Conservation (phyloP, 2,329 filamentous ascomycete species). For the Sphaerulina populicola region DNA sequence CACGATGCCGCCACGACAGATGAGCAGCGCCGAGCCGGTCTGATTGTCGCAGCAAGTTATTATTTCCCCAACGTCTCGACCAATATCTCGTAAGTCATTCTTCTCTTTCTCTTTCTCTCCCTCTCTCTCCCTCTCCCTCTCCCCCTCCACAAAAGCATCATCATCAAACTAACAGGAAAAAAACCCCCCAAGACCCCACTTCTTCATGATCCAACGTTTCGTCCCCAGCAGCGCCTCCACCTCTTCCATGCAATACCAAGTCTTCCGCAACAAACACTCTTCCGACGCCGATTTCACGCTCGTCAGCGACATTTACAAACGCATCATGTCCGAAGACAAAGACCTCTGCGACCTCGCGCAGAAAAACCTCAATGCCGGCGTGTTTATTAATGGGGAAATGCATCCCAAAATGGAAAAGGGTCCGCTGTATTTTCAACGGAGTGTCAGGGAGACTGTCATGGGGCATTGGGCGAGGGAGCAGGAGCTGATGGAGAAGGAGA, state of each 20-base stretch:
- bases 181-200: constrained; percentile 47
- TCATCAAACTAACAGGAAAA: too few species aligned
- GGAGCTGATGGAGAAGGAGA: constrained; percentile 41
- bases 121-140: too few species aligned
- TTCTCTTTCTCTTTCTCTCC: background rate
- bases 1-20: constrained; percentile 41
- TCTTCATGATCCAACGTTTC: constrained; percentile 57
- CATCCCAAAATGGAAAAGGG: constrained; percentile 54
- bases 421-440: constrained; percentile 47
- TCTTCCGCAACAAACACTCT: constrained; percentile 54
- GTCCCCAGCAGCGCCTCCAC: constrained; percentile 47
- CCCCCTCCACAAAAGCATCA: too few species aligned
- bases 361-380: constrained; percentile 52
- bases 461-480: constrained; percentile 44
- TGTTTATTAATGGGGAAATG: constrained; percentile 56
- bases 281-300: constrained; percentile 51
- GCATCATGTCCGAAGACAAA: constrained; percentile 58
- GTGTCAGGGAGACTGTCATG: constrained; percentile 41
- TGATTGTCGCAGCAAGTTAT: constrained; percentile 43
- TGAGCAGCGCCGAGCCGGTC: constrained; percentile 43
- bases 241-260: constrained; percentile 54
- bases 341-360: constrained; percentile 53
- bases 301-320: constrained; percentile 54
- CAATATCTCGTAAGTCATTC: constrained; percentile 41
- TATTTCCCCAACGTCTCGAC: constrained; percentile 47